Evolutionary conservation across 768 basidiomycete species (phyloP).

Genomic region (Rhodotorula diobovata): DNA sequence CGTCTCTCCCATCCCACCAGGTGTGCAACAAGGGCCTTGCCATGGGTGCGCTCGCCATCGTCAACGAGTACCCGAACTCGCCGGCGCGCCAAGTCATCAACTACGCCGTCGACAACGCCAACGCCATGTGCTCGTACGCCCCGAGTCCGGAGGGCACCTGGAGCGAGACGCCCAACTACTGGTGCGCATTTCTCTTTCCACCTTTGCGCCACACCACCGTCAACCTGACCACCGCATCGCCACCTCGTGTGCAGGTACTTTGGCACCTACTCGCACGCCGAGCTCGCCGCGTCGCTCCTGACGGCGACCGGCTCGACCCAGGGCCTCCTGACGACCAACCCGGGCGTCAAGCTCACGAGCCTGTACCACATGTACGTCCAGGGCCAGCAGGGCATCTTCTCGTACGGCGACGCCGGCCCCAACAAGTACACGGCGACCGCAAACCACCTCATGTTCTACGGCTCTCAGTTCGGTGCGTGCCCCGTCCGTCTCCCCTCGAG

Average conservation of each 20-base stretch:
- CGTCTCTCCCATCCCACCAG: not conserved
- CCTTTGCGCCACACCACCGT: too few species aligned
- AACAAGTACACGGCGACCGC: slow-evolving; percentile 95
- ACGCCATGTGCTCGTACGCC: slow-evolving; percentile 63
- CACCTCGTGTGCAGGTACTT: slow-evolving; percentile 38
- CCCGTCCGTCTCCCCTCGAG: not conserved
- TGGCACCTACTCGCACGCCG: slow-evolving; percentile 55
- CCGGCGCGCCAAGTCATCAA: slow-evolving; percentile 61
- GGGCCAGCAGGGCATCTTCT: slow-evolving; percentile 45
- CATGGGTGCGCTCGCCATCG: slow-evolving; percentile 81
- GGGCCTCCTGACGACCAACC: slow-evolving; percentile 65
- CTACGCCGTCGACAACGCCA: slow-evolving; percentile 68
- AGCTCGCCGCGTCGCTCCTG: slow-evolving; percentile 74
- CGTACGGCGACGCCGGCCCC: slow-evolving; percentile 67
- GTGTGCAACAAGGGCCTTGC: slow-evolving; percentile 88
- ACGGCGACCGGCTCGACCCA: slow-evolving; percentile 81
- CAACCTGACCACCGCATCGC: not conserved
- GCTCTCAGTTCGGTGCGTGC: slow-evolving; percentile 54
- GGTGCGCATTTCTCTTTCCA: slow-evolving; percentile 53
- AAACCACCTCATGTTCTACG: slow-evolving; percentile 78
- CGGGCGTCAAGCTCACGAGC: slow-evolving; percentile 67
- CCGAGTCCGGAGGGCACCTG: slow-evolving; percentile 70
- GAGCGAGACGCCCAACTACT: slow-evolving; percentile 89
- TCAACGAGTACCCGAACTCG: slow-evolving; percentile 64
- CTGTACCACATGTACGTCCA: slow-evolving; percentile 75